These are phyloP conservation scores for Paecilomyces sp. DNA, from an alignment of 2,329 filamentous ascomycete genomes.

Conservation along the genomic window DNA sequence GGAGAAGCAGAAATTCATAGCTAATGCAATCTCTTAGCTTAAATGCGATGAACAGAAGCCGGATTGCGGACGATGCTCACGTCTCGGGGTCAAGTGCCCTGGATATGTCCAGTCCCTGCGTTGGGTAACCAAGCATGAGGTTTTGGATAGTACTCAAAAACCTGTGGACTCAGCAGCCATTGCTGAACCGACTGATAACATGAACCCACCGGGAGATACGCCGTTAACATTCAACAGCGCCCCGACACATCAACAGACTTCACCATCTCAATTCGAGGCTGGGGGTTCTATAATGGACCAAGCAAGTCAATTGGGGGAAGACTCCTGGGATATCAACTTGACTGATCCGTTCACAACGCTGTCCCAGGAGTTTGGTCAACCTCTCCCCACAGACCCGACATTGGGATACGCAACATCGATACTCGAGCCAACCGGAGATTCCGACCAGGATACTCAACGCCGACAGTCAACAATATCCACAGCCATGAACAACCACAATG, in stretches of 20 bases:
- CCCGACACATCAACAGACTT: conserved; percentile 5
- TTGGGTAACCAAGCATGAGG: conserved; percentile 30
- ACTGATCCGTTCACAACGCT: conserved; percentile 19
- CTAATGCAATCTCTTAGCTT: conserved; percentile 16
- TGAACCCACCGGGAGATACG: conserved; percentile 2
- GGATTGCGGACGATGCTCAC: conserved; percentile 29
- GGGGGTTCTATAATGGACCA: conserved; percentile 6
- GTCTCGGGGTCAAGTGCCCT: conserved; percentile 29
- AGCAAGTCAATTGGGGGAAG: conserved; percentile 17
- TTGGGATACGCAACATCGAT: conserved; percentile 13
- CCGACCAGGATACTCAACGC: background rate
- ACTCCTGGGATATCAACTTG: conserved; percentile 24
- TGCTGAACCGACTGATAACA: background rate
- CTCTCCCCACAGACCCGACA: conserved; percentile 6
- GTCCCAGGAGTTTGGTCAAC: conserved; percentile 11
- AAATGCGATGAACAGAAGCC: conserved; percentile 36
- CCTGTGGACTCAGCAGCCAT: background rate
- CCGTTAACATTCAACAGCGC: background rate
- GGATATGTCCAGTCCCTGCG: conserved; percentile 30
- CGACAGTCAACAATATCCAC: background rate
- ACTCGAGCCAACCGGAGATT: conserved; percentile 9
- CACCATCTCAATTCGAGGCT: background rate
- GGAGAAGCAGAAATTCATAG: background rate
- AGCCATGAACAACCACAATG: conserved; percentile 4
- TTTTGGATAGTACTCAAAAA: conserved; percentile 5